Base-by-base conservation (phyloP, 2,329 filamentous ascomycete genomes). In the Stemphylium beticola region DNA sequence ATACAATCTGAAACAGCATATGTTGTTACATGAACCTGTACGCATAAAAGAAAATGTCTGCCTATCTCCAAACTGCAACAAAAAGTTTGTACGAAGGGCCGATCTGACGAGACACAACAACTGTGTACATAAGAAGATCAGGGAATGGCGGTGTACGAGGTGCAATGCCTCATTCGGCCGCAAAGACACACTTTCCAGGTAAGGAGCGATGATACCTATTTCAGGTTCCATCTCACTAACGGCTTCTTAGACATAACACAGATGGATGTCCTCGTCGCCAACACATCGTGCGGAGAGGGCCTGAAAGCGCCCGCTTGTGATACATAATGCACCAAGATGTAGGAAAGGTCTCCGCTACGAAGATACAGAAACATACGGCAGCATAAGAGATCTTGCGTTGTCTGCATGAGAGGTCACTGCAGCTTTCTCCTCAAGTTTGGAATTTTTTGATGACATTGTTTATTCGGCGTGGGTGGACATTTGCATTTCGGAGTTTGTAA, bases 1-100 rank as follows among this genome's bases (percentile, higher is more conserved):
- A 66, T 96, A 93, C 78, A 96, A 96, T 76, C 91, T 88, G 77
- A 92, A 90, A 68, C 89, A 91, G 26, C 92, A 96, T 73, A 83
- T 93, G 82, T 88, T 93, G 68, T 93, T 87, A 1, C 92, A 96
- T 69, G 87, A 95, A 68, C 86, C 90, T 12, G 83, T 85, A 55
- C 83, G 89, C 52, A 85, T 85, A 65, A 90, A 90, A 66, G 86
- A 87, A 0, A 89, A 91, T 67, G 81, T 82, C 1, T 96, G 92
- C 74, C 78, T 78, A 1, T 78, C 86, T 26, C 74, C 81, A 2
- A 83, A 82, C 47, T 96, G 92, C 76, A 82, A 77, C 62, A 91
- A 89, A 77, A 85, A 85, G 46, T 96, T 96, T 74, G 90, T 91
- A 15, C 84, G 92, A 65, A 92, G 89, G 76, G 93, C 92, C 1